Conservation (phyloP, 768 basidiomycete genomes). For the Ephemerocybe angulata region DNA sequence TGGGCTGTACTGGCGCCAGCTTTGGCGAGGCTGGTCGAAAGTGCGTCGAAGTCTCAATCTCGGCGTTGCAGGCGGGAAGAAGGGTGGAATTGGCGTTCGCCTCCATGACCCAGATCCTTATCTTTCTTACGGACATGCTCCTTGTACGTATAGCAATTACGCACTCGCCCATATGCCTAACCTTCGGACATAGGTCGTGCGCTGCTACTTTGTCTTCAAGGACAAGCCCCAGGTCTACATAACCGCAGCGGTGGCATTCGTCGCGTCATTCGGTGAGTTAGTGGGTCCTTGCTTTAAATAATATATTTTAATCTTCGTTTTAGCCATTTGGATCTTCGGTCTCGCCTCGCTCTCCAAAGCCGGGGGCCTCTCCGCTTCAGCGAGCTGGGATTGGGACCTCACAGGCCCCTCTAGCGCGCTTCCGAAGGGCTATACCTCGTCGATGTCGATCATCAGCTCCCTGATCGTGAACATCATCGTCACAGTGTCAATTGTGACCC, state of each 20-base stretch:
- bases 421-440: background rate
- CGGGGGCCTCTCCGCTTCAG: background rate
- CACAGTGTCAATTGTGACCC: background rate
- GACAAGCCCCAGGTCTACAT: background rate
- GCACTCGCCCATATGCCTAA: too few species aligned
- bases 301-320: background rate
- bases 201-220: background rate
- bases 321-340: background rate
- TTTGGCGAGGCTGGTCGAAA: too few species aligned
- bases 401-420: background rate
- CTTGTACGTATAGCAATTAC: background rate
- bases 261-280: background rate
- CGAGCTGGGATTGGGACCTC: background rate
- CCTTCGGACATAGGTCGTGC: background rate
- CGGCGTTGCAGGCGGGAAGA: background rate
- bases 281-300: too few species aligned
- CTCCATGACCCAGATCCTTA: background rate
- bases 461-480: conserved; percentile 1
- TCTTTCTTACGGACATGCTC: background rate
- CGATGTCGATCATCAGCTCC: conserved; percentile 1
- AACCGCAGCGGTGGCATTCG: background rate
- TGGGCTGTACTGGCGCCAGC: background rate
- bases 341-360: background rate
- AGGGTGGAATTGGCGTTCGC: background rate
- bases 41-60: background rate